Percentiles rank a stretch among this genome's conserved stretches.
Evolutionary conservation across 306 rosid genomes (phyloP).

Genomic region (Pyrus bretschneideri): DNA sequence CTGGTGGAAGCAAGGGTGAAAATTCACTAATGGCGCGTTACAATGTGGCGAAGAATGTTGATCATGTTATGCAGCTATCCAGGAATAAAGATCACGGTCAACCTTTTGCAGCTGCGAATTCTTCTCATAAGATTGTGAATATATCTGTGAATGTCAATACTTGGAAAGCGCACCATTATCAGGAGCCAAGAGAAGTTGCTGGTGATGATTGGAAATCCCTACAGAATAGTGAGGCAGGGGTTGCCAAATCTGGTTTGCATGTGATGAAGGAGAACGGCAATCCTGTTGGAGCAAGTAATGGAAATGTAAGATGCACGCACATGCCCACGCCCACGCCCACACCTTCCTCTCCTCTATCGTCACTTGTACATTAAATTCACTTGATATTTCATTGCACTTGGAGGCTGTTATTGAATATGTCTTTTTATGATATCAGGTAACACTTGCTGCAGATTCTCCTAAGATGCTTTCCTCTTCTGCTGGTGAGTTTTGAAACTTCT

Average conservation of each 20-base stretch:
- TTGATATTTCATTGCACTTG: not conserved
- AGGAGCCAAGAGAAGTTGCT: slow-evolving; percentile 49
- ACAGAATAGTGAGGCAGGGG: slow-evolving; percentile 29
- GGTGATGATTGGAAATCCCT: slow-evolving; percentile 37
- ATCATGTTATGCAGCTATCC: slow-evolving; percentile 27
- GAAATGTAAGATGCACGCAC: slow-evolving; percentile 45
- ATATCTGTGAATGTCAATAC: slow-evolving; percentile 58
- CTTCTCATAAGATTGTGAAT: slow-evolving; percentile 57
- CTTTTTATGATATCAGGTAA: slow-evolving; percentile 35
- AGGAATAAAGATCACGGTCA: slow-evolving; percentile 41
- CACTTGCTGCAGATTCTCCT: slow-evolving; percentile 37
- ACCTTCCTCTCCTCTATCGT: not conserved
- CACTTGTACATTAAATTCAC: not conserved
- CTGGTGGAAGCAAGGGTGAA: slow-evolving; percentile 44
- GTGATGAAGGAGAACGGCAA: slow-evolving; percentile 36
- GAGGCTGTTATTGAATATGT: slow-evolving; percentile 5
- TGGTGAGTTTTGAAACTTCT: slow-evolving; percentile 42
- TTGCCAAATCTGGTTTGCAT: slow-evolving; percentile 37
- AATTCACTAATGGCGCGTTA: slow-evolving; percentile 38
- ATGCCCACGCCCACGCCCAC: not conserved
- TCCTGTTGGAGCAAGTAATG: slow-evolving; percentile 34
- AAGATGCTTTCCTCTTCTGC: slow-evolving; percentile 38
- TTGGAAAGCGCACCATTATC: slow-evolving; percentile 62
- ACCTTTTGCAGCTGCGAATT: slow-evolving; percentile 30
- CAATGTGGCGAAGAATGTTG: slow-evolving; percentile 43